Evolutionary conservation across 257 asterid genomes (phyloP), one percentile per base, ranked within the genome.

Genomic region (Ehretia macrophylla): DNA sequence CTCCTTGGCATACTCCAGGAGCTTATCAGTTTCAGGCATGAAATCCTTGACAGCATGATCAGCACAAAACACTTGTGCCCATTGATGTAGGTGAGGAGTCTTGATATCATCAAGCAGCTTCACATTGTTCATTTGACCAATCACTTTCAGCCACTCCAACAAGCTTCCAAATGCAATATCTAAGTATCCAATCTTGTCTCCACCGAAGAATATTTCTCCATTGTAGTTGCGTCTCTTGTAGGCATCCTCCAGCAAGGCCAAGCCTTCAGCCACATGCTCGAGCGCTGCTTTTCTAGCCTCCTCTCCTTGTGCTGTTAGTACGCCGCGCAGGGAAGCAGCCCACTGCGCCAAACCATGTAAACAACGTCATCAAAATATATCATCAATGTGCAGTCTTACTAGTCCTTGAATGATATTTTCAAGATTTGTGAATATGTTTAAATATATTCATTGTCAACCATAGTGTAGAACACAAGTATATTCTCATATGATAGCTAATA

Each of bases 111-210:
- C 88, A 14, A 82, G 47, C 44, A 84, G 35, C 4, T 67, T 78
- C 23, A 69, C 11, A 10, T 67, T 72, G 40, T 8, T 49, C 23
- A 58, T 32, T 8, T 58, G 35, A 55, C 76, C 90, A 1, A 42
- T 58, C n/a, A 75, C 77, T 32, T 64, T 71, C 0, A 82, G 18
- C 87, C 88, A 84, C 12, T 73, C 86, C 55, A 82, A 17, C 58
- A 53, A 74, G 53, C 82, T 50, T 3, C 95, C 95, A 14, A 84
- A 65, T 5, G 81, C 90, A 51, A 82, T 63, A 68, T 84, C 95
- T 35, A 84, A n/a, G 60, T 60, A 82, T 8, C 94, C 94, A 42
- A 81, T 68, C 11, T 32, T 68, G 12, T 85, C 87, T 42, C 84
- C 89, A 11, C 87, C 83, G 17, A 78, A 87, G 64, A 72, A 84